Percentiles rank a stretch among this genome's conserved stretches.
These are phyloP conservation scores for Thalassiosira hispida DNA, from an alignment of 352 stramenopile genomes.

Conservation along the genomic window DNA sequence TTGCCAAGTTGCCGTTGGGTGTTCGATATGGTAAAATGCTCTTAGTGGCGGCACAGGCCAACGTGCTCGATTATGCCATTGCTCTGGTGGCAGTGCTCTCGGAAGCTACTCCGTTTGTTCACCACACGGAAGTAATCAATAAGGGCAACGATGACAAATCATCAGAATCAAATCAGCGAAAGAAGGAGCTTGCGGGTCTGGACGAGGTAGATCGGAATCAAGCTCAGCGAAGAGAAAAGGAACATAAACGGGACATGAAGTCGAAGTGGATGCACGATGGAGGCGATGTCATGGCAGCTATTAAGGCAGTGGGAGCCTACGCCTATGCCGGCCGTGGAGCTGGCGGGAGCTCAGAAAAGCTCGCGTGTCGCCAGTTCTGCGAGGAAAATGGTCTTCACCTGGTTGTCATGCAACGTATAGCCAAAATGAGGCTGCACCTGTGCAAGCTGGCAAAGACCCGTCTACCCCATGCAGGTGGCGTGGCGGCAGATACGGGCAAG, in stretches of 20 bases:
- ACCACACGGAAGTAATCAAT: slow-evolving; percentile 38
- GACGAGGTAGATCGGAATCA: slow-evolving; percentile 71
- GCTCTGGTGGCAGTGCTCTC: slow-evolving; percentile 78
- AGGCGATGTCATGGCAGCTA: slow-evolving; percentile 76
- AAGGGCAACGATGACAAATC: slow-evolving; percentile 29
- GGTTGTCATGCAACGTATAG: slow-evolving; percentile 78
- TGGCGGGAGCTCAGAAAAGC: slow-evolving; percentile 71
- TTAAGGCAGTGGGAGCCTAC: slow-evolving; percentile 80
- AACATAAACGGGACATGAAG: slow-evolving; percentile 45
- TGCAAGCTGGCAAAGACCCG: slow-evolving; percentile 74
- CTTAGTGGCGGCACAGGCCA: slow-evolving; percentile 75
- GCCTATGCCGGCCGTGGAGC: slow-evolving; percentile 76
- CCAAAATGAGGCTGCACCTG: slow-evolving; percentile 82
- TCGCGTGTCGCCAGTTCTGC: slow-evolving; percentile 76
- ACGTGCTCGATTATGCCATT: slow-evolving; percentile 84
- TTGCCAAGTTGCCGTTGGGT: slow-evolving; percentile 81
- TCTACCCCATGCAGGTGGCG: slow-evolving; percentile 59
- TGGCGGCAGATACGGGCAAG: slow-evolving; percentile 71
- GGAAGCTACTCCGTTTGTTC: slow-evolving; percentile 79
- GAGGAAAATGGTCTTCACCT: slow-evolving; percentile 83
- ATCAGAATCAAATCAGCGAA: slow-evolving; percentile 29
- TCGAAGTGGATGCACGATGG: slow-evolving; percentile 73
- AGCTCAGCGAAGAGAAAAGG: slow-evolving; percentile 50
- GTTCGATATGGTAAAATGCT: slow-evolving; percentile 85
- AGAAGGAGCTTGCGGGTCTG: slow-evolving; percentile 53